Evolutionary conservation across 2,329 filamentous ascomycete genomes (phyloP).

Genomic region (Capronia americana): DNA sequence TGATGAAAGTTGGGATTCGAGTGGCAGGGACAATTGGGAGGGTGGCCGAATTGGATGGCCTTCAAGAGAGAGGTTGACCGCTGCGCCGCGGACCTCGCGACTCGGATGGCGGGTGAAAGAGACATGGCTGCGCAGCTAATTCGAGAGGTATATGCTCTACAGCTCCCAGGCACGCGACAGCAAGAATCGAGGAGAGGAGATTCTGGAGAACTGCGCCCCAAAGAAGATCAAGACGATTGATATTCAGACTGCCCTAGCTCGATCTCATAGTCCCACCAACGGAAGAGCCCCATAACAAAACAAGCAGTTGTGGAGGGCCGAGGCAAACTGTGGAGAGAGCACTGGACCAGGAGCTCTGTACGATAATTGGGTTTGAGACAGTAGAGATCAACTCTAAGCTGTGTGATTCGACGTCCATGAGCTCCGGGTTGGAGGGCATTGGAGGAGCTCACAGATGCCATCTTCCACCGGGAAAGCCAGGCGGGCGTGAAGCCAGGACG

Average conservation of each 20-base stretch:
- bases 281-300: neutral
- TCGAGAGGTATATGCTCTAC: neutral
- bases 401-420: neutral
- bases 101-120: constrained; percentile 52
- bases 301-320: constrained; percentile 16
- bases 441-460: neutral
- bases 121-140: constrained; percentile 25
- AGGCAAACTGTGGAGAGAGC: constrained; percentile 27
- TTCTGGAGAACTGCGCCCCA: neutral
- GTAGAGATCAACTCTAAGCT: neutral
- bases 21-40: constrained; percentile 89
- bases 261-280: constrained; percentile 1
- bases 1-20: constrained; percentile 80
- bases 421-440: neutral
- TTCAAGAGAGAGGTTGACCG: constrained; percentile 69
- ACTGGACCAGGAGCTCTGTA: neutral
- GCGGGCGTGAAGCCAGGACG: neutral
- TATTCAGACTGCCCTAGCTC: neutral
- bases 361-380: neutral
- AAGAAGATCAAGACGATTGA: neutral
- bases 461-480: constrained; percentile 1
- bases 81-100: constrained; percentile 55
- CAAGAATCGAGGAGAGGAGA: neutral
- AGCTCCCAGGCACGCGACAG: neutral
- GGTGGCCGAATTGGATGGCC: constrained; percentile 89